Conservation (phyloP, 768 basidiomycete genomes). For the Clavaria fumosa region DNA sequence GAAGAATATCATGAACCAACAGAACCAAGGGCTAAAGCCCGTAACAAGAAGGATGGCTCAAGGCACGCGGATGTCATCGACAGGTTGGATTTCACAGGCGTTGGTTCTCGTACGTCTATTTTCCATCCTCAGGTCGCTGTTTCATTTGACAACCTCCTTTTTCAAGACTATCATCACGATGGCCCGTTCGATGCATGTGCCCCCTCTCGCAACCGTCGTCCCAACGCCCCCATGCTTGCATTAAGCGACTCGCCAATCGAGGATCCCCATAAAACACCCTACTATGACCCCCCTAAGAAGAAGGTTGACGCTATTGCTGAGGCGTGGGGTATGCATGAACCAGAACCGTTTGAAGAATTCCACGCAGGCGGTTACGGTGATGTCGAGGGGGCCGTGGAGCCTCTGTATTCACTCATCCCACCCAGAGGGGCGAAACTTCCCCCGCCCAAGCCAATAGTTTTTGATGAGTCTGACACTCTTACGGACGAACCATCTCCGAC, state of each 20-base stretch:
- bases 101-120: conserved; percentile 57
- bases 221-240: conserved; percentile 71
- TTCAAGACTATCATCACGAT: conserved; percentile 79
- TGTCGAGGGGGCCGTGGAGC: too few relatives aligned
- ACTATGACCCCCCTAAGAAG: conserved; percentile 58
- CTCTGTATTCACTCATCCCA: too few relatives aligned
- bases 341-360: conserved; percentile 84
- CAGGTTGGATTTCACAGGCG: conserved; percentile 72
- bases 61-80: conserved; percentile 83
- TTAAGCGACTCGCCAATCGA: conserved; percentile 37
- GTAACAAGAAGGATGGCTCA: conserved; percentile 55
- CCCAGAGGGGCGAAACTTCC: too few relatives aligned
- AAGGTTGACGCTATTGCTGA: conserved; percentile 82
- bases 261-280: conserved; percentile 24
- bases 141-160: conserved; percentile 11
- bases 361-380: conserved; percentile 72
- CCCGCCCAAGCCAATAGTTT: too few relatives aligned
- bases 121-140: conserved; percentile 8
- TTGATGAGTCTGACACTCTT: too few relatives aligned
- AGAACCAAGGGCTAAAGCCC: conserved; percentile 22
- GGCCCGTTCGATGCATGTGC: conserved; percentile 88
- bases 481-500: too few relatives aligned
- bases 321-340: conserved; percentile 88
- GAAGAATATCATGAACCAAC: too few relatives aligned
- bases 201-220: conserved; percentile 74